Evolutionary conservation across 2,329 filamentous ascomycete species (phyloP), one percentile per base, ranked within the genome.

Genomic region (Aspergillus alliaceus): DNA sequence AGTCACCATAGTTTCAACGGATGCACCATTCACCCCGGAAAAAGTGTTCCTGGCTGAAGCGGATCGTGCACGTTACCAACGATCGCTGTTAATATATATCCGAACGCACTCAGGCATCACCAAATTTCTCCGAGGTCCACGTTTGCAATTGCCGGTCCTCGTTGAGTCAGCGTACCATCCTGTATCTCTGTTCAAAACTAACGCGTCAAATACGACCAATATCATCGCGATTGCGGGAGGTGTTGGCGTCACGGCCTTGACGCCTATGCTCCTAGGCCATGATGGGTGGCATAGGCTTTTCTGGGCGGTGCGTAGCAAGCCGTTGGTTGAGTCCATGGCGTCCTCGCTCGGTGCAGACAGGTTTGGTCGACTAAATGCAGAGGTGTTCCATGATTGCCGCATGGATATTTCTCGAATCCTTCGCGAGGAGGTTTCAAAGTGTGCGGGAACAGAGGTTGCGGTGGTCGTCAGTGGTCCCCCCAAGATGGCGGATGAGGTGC

Each of bases 401-500:
- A 54, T 54, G 53, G 24, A 54, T 50, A 50, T 54, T 9, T 7
- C 53, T 6, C 12, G 9, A 1, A 4, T 54, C 22, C 27, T 54
- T 2, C 25, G 14, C 14, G 22, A 40, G 15, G 53, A 50, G 46
- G 27, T 32, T 4, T 8, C 32, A 1, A 40, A 24, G n/a, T 49
- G 35, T 25, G 14, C 1, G 4, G 44, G 44, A 6, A 12, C 4
- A 6, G 32, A 29, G 25, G 42, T 54, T 14, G 24, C 14, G 2
- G 53, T 54, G 11, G n/a, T 54, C n/a, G 53, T 50, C 5, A 49
- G 53, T 32, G 53, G 53, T 12, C 53, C 44, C 15, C 3, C 34
- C 15, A 7, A 25, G 8, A 54, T 54, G 53, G 53, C 53, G 44
- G 53, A 54, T 24, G 52, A 54, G 11, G 52, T 54, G 1, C 31